These are phyloP conservation scores for Dovyalis caffra DNA, from an alignment of 345 rosid species.

Conservation along the genomic window DNA sequence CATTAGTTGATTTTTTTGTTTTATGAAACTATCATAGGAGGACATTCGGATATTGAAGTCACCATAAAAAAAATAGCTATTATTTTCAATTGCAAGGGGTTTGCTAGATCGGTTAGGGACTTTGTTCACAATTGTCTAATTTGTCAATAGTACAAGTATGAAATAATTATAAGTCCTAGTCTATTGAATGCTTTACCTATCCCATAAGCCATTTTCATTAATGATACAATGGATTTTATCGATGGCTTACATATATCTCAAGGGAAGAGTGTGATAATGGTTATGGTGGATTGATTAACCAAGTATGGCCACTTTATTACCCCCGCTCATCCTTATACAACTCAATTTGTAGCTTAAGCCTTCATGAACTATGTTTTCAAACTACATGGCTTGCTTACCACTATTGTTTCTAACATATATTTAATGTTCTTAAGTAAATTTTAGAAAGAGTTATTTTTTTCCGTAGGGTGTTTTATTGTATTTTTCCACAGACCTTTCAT, in stretches of 20 bases:
- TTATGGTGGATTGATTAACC: not conserved
- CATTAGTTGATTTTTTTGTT: no score
- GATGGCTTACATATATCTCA: not conserved
- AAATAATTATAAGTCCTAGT: not conserved
- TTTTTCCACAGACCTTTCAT: no score
- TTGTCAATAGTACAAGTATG: not conserved
- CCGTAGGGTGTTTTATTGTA: no score
- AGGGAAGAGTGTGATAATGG: not conserved
- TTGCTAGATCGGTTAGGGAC: not conserved
- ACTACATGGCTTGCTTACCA: no score
- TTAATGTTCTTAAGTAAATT: not conserved
- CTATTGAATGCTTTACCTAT: not conserved
- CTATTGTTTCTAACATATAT: not conserved
- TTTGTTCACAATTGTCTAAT: not conserved
- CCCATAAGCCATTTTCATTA: not conserved
- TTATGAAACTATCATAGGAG: not conserved
- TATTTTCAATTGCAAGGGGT: not conserved
- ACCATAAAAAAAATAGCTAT: not conserved
- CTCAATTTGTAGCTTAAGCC: not conserved
- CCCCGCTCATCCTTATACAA: not conserved
- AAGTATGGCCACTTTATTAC: no score
- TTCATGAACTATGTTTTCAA: not conserved
- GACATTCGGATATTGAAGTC: not conserved
- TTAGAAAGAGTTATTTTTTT: not conserved
- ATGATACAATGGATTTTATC: not conserved